Evolutionary conservation across 495 filamentous ascomycete species (phyloP).

Genomic region (Hyaloscypha variabilis): DNA sequence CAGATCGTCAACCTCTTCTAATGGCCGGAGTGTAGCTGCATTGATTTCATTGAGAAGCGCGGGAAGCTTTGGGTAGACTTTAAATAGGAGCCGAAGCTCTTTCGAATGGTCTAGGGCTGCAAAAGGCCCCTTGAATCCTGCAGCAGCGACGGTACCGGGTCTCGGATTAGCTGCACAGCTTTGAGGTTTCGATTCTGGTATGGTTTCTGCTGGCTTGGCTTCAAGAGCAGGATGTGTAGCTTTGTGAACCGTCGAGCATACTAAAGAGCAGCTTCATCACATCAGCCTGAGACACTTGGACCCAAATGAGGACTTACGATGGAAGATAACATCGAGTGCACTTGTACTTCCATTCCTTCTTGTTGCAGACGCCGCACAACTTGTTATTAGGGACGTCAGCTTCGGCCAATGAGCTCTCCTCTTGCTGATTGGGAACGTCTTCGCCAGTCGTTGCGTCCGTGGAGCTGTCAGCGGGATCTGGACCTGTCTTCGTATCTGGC

Average conservation of each 20-base stretch:
- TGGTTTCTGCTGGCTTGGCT: constrained; percentile 17
- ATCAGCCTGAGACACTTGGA: constrained; percentile 6
- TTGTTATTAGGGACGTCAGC: constrained; percentile 14
- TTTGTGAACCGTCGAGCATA: constrained; percentile 68
- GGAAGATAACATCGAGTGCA: constrained; percentile 63
- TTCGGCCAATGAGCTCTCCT: neutral
- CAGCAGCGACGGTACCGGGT: constrained; percentile 32
- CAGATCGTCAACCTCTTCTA: constrained; percentile 9
- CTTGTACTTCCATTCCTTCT: constrained; percentile 62
- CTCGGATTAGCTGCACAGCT: constrained; percentile 19
- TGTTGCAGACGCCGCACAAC: constrained; percentile 61
- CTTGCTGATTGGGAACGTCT: neutral
- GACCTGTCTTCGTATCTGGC: neutral
- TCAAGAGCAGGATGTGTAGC: constrained; percentile 36
- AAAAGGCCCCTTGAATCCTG: constrained; percentile 34
- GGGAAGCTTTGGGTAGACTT: constrained; percentile 52
- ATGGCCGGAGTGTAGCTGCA: constrained; percentile 47
- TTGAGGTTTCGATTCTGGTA: constrained; percentile 22
- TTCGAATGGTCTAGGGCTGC: constrained; percentile 39
- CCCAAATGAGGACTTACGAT: constrained; percentile 52
- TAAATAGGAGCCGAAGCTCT: constrained; percentile 54
- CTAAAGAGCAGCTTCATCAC: constrained; percentile 65
- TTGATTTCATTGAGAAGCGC: constrained; percentile 54
- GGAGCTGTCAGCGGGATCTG: neutral
- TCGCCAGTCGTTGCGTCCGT: neutral